Evolutionary conservation across 2,329 filamentous ascomycete genomes (phyloP), one percentile per base, ranked within the genome.

Genomic region (Colletotrichum truncatum): DNA sequence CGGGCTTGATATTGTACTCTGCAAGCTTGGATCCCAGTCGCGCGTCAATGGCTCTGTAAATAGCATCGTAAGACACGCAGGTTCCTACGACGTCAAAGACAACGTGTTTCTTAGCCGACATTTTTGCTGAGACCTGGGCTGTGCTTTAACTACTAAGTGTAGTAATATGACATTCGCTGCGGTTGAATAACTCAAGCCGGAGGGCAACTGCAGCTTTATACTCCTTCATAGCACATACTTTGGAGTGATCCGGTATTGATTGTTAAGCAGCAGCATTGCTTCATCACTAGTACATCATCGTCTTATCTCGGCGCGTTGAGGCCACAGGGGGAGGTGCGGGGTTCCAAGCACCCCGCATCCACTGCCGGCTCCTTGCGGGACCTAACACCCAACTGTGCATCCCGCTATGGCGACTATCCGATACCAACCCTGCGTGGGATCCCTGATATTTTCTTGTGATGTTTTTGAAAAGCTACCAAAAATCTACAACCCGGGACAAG

Each of bases 1-100:
- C 75, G 0, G 82, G 72, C 7, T 76, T 78, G 64, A 85, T 77
- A 60, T 72, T 73, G 34, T 81, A 68, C 7, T 73, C 66, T 6
- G 69, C 70, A 1, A 86, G 78, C 9, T 75, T 73, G 4, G 75
- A 64, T 32, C 83, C 83, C 7, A 85, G 76, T 16, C 75, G 75
- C 3, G 70, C 53, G 4, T 81, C 76, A 32, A 86, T 77, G 28
- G 75, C 74, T 10, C 77, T 72, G 65, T 77, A 80, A 69, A 81
- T 80, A 51, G 76, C 76, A 14, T 82, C 77, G 72, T 81, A 84
- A 18, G 77, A 80, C 39, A 85, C 80, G 59, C 77, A 78, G n/a
- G 83, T 85, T 49, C 83, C 83, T 45, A 87, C 85, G 2, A 87
- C 78, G 70, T 85, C 82, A 67, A 84, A 84, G 28, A 84, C 81